These are phyloP conservation scores for Pholiota microspora DNA, from an alignment of 768 basidiomycete genomes.

Conservation along the genomic window DNA sequence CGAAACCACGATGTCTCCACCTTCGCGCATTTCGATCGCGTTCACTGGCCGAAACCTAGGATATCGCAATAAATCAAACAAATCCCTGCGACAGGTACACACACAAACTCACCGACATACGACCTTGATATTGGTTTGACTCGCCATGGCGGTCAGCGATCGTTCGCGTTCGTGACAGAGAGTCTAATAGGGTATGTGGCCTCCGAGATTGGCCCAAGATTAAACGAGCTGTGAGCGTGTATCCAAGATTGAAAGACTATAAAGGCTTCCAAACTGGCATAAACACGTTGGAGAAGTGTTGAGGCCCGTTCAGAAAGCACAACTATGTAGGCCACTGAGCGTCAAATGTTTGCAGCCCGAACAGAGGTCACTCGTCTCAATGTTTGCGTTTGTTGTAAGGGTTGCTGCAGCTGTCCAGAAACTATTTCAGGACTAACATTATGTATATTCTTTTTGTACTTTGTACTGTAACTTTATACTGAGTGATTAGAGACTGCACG, in stretches of 20 bases:
- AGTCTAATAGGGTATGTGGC: background rate
- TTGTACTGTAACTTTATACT: too few species aligned
- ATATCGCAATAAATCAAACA: conserved; percentile 12
- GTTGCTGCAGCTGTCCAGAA: background rate
- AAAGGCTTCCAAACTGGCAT: conserved; percentile 12
- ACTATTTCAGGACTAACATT: background rate
- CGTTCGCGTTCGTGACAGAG: background rate
- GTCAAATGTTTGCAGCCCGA: background rate
- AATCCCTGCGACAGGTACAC: background rate
- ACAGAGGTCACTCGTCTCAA: conserved; percentile 2
- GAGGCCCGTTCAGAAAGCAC: conserved; percentile 3
- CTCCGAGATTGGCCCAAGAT: background rate
- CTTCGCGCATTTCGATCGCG: conserved; percentile 83
- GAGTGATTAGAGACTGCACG: too few species aligned
- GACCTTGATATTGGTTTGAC: conserved; percentile 94
- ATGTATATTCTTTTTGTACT: too few species aligned
- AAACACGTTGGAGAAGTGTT: conserved; percentile 12
- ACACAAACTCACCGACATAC: conserved; percentile 85
- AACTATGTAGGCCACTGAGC: conserved; percentile 10
- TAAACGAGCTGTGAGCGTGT: background rate
- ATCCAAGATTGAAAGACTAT: background rate
- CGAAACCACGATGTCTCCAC: conserved; percentile 85
- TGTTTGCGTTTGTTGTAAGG: conserved; percentile 20
- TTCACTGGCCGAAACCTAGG: conserved; percentile 93
- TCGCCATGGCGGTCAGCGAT: conserved; percentile 46